Conservation (phyloP, 192 early-diverging fungal species). For the Cetraspora pellucida region DNA sequence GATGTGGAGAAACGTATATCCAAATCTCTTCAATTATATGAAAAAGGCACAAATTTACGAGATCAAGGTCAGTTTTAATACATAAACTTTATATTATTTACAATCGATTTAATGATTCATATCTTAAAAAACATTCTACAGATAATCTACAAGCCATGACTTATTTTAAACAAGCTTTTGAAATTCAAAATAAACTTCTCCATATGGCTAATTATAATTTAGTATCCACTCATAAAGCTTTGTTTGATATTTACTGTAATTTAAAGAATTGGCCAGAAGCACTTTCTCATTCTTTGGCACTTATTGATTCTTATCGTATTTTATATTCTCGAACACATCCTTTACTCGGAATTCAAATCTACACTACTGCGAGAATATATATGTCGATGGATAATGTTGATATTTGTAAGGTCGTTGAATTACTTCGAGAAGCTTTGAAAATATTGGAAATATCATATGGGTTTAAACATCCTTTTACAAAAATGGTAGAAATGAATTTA, state of each 20-base stretch:
- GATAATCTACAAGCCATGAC: background rate
- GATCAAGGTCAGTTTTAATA: background rate
- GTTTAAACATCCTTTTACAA: slow-evolving; percentile 24
- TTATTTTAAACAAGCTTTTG: slow-evolving; percentile 13
- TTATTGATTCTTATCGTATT: slow-evolving; percentile 8
- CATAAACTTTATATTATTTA: background rate
- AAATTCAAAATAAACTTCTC: slow-evolving; percentile 22
- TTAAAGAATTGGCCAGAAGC: slow-evolving; percentile 13
- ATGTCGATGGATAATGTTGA: slow-evolving; percentile 12
- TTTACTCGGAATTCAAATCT: slow-evolving; percentile 11
- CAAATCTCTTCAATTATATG: slow-evolving; percentile 9
- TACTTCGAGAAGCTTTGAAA: slow-evolving; percentile 18
- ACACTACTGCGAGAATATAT: slow-evolving; percentile 20
- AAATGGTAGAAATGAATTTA: slow-evolving; percentile 10
- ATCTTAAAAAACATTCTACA: background rate
- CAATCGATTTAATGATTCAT: background rate
- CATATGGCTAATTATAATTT: slow-evolving; percentile 20
- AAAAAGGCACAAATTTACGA: slow-evolving; percentile 15
- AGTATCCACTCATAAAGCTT: slow-evolving; percentile 14
- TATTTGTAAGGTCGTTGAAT: background rate
- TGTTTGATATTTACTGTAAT: slow-evolving; percentile 20
- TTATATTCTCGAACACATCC: slow-evolving; percentile 27
- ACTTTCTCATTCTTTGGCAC: slow-evolving; percentile 11
- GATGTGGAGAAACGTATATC: slow-evolving; percentile 12
- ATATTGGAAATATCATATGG: slow-evolving; percentile 25